A percentile compares a stretch with the other conserved stretches of the same genome.
phyloP scores from a whole-genome alignment of 2,329 filamentous ascomycete genomes.

The Fusarium burgessii region DNA sequence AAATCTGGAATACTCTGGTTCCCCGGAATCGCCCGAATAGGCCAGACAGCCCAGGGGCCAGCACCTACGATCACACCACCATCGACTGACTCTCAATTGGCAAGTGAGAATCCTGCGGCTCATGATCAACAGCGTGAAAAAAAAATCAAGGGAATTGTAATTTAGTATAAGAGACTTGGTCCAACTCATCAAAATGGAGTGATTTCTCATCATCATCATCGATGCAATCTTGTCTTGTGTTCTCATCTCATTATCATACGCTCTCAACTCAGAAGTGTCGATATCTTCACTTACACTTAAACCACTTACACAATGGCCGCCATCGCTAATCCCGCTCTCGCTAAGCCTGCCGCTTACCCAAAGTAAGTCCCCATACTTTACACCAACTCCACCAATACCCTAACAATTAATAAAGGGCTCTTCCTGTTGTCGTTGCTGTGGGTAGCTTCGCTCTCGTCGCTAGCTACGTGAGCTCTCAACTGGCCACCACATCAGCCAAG shows the following conservation, averaged over 20 bases:
- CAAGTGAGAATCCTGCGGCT: slow-evolving; percentile 29
- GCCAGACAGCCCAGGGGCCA: slow-evolving; percentile 36
- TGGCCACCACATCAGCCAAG: slow-evolving; percentile 49
- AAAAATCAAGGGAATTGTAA: neutral
- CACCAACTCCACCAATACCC: neutral
- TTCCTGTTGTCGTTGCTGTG: slow-evolving; percentile 36
- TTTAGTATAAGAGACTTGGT: slow-evolving; percentile 30
- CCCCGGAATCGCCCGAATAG: slow-evolving; percentile 43
- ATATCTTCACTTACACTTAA: slow-evolving; percentile 26
- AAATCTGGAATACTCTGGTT: slow-evolving; percentile 7
- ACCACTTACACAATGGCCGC: slow-evolving; percentile 38
- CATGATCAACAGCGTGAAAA: slow-evolving; percentile 2
- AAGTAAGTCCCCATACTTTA: slow-evolving; percentile 20
- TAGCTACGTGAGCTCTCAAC: slow-evolving; percentile 51
- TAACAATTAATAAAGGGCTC: slow-evolving; percentile 24
- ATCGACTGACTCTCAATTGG: slow-evolving; percentile 38
- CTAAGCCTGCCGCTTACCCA: slow-evolving; percentile 29
- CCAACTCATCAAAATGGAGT: slow-evolving; percentile 27
- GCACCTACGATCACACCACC: slow-evolving; percentile 38
- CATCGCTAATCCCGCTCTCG: slow-evolving; percentile 14
- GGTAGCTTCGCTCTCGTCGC: slow-evolving; percentile 45
- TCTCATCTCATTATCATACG: slow-evolving; percentile 3
- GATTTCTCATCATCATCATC: slow-evolving; percentile 13
- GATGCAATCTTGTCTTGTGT: slow-evolving; percentile 6
- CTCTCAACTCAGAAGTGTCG: neutral